Base-by-base conservation (phyloP, 139 green algal species). In the Coelastrella sp. region DNA sequence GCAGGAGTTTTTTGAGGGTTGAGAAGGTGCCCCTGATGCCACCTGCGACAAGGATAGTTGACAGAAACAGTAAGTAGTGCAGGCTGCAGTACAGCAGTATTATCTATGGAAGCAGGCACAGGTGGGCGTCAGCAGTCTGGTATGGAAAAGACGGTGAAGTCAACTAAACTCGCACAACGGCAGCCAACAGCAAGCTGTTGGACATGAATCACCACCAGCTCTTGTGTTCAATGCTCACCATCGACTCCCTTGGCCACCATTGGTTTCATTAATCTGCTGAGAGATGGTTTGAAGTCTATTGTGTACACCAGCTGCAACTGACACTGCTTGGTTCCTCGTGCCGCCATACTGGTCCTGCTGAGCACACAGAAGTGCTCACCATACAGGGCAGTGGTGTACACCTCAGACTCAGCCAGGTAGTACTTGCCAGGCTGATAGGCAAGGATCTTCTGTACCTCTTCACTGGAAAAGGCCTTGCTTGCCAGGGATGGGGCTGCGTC, bases 361-460 rank as follows among this genome's bases (percentile, higher is more conserved):
- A 86, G 34, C 35, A 86, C 43, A 21, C 19, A 34, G 51, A 86
- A 81, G 25, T 75, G 27, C n/a, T 86, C 81, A 30, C 81, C 81
- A 25, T 86, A 86, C 68, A 81, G 72, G 35, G 81, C 81, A 51
- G 8, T 81, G 23, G 81, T 81, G 81, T 41, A 81, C 48, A 86
- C 81, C 68, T 81, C 81, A 8, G 50, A 37, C 51, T 86, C 13
- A 19, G 73, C 51, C 32, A 74, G 32, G 69, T 86, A 86, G 81
- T 86, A 51, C 50, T 68, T 73, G 68, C 68, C 81, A 5, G 68
- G 81, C 5, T 21, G 35, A 51, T 74, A 34, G n/a, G 50, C 37
- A 25, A 81, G 53, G 30, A 86, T 23, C 2, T 8, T 45, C 51
- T 86, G 81, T 19, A 81, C 32, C 38, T 86, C 81, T 45, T 86